Conservation (phyloP, 306 rosid genomes). For the Gastrolobium villosum region DNA sequence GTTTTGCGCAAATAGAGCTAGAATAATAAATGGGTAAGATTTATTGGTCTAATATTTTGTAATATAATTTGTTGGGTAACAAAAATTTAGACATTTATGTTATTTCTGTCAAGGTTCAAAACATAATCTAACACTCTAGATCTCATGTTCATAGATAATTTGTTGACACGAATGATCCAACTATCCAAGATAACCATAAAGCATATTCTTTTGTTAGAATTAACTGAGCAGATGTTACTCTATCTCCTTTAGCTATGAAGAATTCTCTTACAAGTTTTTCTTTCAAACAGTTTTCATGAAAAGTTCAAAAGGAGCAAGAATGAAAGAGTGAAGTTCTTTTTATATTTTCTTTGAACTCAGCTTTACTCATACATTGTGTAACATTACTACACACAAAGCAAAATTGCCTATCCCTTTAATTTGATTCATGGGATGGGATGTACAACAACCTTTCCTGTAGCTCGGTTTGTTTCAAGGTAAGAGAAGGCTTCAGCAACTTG, state of each 20-base stretch:
- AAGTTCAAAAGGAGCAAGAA: conserved; percentile 18
- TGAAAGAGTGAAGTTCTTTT: not conserved
- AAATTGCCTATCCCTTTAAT: conserved; percentile 40
- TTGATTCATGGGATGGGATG: conserved; percentile 77
- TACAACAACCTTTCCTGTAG: conserved; percentile 85
- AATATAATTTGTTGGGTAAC: too few relatives aligned
- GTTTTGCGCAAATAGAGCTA: too few relatives aligned
- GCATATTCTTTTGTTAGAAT: not conserved
- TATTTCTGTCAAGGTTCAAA: too few relatives aligned
- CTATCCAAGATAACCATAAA: not conserved
- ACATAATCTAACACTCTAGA: not conserved
- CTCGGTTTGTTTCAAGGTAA: conserved; percentile 80
- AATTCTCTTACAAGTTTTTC: not conserved
- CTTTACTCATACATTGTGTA: conserved; percentile 31
- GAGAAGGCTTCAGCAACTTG: conserved; percentile 95
- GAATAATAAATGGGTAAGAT: too few relatives aligned
- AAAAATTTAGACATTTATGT: too few relatives aligned
- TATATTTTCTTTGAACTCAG: not conserved
- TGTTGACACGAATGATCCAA: not conserved
- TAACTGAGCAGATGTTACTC: not conserved
- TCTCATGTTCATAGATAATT: not conserved
- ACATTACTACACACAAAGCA: conserved; percentile 41
- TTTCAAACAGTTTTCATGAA: not conserved
- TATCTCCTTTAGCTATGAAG: not conserved
- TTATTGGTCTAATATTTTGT: too few relatives aligned